These are phyloP conservation scores for Penicillium canescens DNA, from an alignment of 495 filamentous ascomycete genomes.

Conservation along the genomic window DNA sequence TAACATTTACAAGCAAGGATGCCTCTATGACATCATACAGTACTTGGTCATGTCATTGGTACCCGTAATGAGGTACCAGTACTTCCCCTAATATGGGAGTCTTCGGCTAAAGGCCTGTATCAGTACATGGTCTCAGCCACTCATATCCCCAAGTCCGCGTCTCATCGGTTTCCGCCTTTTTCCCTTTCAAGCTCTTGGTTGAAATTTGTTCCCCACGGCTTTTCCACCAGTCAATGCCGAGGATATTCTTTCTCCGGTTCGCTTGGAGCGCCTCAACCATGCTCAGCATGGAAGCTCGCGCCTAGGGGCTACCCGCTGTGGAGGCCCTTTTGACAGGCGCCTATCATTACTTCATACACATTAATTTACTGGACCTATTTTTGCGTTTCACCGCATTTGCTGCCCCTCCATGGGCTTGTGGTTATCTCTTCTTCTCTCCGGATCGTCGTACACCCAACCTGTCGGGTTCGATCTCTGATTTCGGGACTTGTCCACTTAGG, in stretches of 20 bases:
- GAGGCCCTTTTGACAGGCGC: conserved; percentile 1
- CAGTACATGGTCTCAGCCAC: not conserved
- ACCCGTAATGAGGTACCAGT: too few species aligned
- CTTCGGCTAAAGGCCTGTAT: not conserved
- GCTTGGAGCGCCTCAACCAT: not conserved
- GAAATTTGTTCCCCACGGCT: not conserved
- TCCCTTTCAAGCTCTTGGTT: not conserved
- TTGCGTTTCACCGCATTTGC: conserved; percentile 3
- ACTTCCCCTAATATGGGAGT: too few species aligned
- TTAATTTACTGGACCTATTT: not conserved
- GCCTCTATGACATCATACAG: too few species aligned
- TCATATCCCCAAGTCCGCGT: not conserved
- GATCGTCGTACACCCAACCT: conserved; percentile 11
- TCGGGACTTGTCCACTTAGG: conserved; percentile 1
- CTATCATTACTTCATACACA: conserved; percentile 3
- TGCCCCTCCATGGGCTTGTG: conserved; percentile 18
- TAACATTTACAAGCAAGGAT: too few species aligned
- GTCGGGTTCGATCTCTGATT: conserved; percentile 4
- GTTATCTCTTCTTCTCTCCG: conserved; percentile 8
- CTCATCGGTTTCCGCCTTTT: not conserved
- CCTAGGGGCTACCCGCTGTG: not conserved
- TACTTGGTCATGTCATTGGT: too few species aligned
- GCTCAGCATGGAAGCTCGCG: not conserved
- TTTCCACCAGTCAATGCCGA: not conserved
- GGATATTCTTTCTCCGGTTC: not conserved